Conservation (phyloP, 2,329 filamentous ascomycete genomes). For the Alternaria angustiovoidea region DNA sequence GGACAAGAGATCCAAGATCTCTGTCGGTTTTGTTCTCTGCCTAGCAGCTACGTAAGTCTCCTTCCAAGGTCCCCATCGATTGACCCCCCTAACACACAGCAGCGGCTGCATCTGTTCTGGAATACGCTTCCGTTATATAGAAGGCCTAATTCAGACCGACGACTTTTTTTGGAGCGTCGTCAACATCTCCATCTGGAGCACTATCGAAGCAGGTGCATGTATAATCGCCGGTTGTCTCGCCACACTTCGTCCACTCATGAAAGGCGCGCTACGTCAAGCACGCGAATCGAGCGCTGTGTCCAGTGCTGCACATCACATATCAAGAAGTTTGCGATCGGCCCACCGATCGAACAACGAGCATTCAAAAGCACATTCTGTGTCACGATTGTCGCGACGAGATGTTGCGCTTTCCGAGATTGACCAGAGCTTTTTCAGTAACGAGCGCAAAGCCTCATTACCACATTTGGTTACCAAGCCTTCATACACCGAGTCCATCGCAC, state of each 20-base stretch:
- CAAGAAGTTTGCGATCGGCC: slow-evolving; percentile 9
- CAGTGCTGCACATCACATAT: slow-evolving; percentile 8
- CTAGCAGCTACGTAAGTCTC: slow-evolving; percentile 51
- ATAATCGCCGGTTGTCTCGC: slow-evolving; percentile 61
- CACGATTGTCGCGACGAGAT: neutral
- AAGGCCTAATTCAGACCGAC: slow-evolving; percentile 51
- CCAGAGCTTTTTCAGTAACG: neutral
- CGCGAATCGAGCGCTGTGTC: neutral
- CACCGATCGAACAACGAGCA: slow-evolving; percentile 1
- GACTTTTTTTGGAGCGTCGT: slow-evolving; percentile 58
- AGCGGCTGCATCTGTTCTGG: slow-evolving; percentile 63
- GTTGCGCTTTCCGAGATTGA: neutral
- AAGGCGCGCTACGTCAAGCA: slow-evolving; percentile 13
- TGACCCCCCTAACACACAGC: slow-evolving; percentile 18
- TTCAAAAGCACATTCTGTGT: neutral
- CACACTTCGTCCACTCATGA: slow-evolving; percentile 60
- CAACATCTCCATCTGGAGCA: slow-evolving; percentile 55
- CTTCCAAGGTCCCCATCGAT: neutral
- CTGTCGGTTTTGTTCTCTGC: slow-evolving; percentile 62
- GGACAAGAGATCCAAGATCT: slow-evolving; percentile 60
- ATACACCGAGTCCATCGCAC: slow-evolving; percentile 4
- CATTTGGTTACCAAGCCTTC: neutral
- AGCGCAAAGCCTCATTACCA: neutral
- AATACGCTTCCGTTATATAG: slow-evolving; percentile 60
- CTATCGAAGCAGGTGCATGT: slow-evolving; percentile 47